Conservation (phyloP, 192 early-diverging fungal genomes). For the Backusella westeae region DNA sequence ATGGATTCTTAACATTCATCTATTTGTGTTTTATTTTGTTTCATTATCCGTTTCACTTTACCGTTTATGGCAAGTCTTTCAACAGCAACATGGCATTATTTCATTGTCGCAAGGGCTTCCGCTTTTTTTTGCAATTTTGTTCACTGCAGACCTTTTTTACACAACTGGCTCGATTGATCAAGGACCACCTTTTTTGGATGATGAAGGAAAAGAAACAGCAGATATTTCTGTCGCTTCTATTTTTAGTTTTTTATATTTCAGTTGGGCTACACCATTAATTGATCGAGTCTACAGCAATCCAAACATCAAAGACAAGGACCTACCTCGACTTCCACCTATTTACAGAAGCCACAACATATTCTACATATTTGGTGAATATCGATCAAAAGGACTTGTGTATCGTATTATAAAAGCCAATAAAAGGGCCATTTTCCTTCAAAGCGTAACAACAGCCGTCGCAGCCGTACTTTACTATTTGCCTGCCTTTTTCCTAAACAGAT, state of each 20-base stretch:
- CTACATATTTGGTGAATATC: conserved; percentile 23
- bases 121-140: not conserved
- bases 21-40: conserved; percentile 26
- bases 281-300: conserved; percentile 3
- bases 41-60: conserved; percentile 15
- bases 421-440: conserved; percentile 21
- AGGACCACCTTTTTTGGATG: conserved; percentile 29
- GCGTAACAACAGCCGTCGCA: not conserved
- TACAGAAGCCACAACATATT: conserved; percentile 32
- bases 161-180: conserved; percentile 26
- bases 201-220: conserved; percentile 19
- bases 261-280: conserved; percentile 28
- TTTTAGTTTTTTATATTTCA: conserved; percentile 27
- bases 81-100: not conserved
- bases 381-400: conserved; percentile 20
- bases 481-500: conserved; percentile 28
- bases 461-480: conserved; percentile 35
- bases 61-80: conserved; percentile 1
- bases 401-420: conserved; percentile 31
- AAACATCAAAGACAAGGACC: conserved; percentile 21
- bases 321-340: conserved; percentile 25
- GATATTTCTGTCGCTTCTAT: conserved; percentile 28
- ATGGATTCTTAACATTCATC: conserved; percentile 35
- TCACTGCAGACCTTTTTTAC: conserved; percentile 16
- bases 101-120: conserved; percentile 2